Evolutionary conservation across 768 basidiomycete genomes (phyloP).

Genomic region (Boletus huronensis): DNA sequence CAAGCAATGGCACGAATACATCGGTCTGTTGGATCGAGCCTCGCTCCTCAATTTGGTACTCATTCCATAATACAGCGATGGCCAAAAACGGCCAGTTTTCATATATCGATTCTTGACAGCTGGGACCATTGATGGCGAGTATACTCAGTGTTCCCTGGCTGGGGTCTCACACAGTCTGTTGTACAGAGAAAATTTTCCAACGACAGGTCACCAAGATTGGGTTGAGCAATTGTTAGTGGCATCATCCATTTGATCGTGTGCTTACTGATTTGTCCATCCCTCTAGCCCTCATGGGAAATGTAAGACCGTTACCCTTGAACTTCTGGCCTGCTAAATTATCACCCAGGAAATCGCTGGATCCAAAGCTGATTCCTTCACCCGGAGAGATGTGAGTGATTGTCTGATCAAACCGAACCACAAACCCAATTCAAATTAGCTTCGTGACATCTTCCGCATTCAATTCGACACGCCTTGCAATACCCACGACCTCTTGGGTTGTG

Average conservation of each 20-base stretch:
- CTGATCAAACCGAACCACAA: background rate
- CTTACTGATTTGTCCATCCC: conserved; percentile 9
- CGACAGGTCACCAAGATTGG: conserved; percentile 93
- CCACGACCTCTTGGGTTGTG: conserved; percentile 86
- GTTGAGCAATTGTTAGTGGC: conserved; percentile 72
- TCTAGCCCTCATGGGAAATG: conserved; percentile 70
- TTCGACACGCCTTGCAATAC: conserved; percentile 80
- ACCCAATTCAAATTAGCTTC: conserved; percentile 50
- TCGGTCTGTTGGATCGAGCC: conserved; percentile 45
- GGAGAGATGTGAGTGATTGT: conserved; percentile 65
- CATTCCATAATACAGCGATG: conserved; percentile 57
- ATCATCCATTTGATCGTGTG: conserved; percentile 1
- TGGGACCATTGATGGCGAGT: conserved; percentile 83
- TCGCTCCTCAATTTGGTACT: background rate
- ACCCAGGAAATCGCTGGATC: conserved; percentile 45
- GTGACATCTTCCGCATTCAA: conserved; percentile 90
- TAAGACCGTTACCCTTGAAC: conserved; percentile 25
- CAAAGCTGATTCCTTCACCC: conserved; percentile 82
- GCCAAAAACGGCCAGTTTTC: conserved; percentile 87
- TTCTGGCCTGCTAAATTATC: conserved; percentile 8
- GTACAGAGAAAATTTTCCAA: conserved; percentile 84
- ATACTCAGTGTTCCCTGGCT: background rate
- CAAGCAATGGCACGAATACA: conserved; percentile 98
- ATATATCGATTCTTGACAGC: conserved; percentile 86
- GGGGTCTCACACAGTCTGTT: conserved; percentile 2